Evolutionary conservation across 1,284 basidiomycete species (phyloP).

Genomic region (Rhodofomes roseus): DNA sequence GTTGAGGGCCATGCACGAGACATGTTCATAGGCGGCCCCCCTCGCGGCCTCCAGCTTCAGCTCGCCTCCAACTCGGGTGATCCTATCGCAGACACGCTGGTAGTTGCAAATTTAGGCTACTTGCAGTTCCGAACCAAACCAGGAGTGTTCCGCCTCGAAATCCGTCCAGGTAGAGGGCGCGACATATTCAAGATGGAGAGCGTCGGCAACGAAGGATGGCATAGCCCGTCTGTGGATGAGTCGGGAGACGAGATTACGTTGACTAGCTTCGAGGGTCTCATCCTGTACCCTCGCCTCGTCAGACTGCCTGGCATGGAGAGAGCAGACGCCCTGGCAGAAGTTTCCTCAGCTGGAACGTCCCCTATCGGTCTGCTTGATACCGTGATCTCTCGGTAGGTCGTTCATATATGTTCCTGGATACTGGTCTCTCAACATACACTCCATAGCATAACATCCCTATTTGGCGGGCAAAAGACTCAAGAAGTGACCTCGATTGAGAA

Average conservation of each 20-base stretch:
- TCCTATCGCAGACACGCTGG: constrained; percentile 76
- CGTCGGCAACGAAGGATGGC: constrained; percentile 81
- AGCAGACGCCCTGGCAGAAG: constrained; percentile 67
- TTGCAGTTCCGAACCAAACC: constrained; percentile 94
- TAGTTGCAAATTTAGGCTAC: constrained; percentile 95
- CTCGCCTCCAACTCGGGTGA: constrained; percentile 48
- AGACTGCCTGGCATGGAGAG: constrained; percentile 76
- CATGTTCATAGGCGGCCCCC: constrained; percentile 53
- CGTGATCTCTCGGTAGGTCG: constrained; percentile 47
- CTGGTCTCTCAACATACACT: background rate
- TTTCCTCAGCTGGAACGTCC: constrained; percentile 22
- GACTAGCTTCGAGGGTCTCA: constrained; percentile 85
- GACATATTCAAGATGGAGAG: constrained; percentile 84
- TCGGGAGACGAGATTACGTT: constrained; percentile 73
- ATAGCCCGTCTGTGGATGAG: constrained; percentile 64
- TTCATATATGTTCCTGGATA: background rate
- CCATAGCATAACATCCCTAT: constrained; percentile 52
- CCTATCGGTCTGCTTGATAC: constrained; percentile 38
- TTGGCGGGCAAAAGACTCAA: constrained; percentile 23
- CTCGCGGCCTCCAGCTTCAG: constrained; percentile 84
- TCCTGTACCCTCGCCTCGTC: constrained; percentile 79
- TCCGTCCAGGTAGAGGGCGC: constrained; percentile 77
- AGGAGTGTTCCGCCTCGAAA: constrained; percentile 81
- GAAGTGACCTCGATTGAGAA: constrained; percentile 24
- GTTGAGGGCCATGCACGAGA: constrained; percentile 94